Evolutionary conservation across 345 rosid genomes (phyloP).

Genomic region (Bretschneidera sinensis): DNA sequence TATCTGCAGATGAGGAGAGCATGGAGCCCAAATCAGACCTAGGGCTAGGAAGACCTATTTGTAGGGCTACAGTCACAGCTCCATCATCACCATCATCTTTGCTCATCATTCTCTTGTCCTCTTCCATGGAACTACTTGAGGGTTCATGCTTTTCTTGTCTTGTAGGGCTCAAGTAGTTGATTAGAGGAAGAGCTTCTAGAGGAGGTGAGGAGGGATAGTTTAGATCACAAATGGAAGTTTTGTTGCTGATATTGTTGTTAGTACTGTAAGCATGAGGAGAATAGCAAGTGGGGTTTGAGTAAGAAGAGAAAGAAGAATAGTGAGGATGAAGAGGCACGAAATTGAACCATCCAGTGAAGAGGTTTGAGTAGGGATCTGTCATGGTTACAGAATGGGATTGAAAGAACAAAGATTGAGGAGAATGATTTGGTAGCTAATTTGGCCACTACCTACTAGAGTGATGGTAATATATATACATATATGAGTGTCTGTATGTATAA

Average conservation of each 20-base stretch:
- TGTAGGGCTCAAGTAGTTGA: slow-evolving; percentile 34
- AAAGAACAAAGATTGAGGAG: no score
- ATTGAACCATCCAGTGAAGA: slow-evolving; percentile 32
- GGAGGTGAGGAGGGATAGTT: slow-evolving; percentile 7
- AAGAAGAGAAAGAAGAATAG: slow-evolving; percentile 9
- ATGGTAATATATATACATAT: no score
- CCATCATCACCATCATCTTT: slow-evolving; percentile 10
- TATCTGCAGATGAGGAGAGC: slow-evolving; percentile 15
- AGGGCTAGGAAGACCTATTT: slow-evolving; percentile 43
- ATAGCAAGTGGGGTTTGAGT: slow-evolving; percentile 1
- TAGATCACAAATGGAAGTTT: slow-evolving; percentile 1
- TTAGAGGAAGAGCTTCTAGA: slow-evolving; percentile 36
- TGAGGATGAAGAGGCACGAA: slow-evolving; percentile 30
- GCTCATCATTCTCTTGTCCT: slow-evolving; percentile 6
- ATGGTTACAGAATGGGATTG: slow-evolving; percentile 12
- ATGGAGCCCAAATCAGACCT: slow-evolving; percentile 17
- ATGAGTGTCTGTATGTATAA: no score
- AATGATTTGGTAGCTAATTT: no score
- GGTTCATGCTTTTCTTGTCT: slow-evolving; percentile 23
- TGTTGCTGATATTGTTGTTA: slow-evolving; percentile 9
- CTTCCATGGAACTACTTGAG: slow-evolving; percentile 24
- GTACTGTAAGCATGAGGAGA: background rate
- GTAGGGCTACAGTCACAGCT: slow-evolving; percentile 23
- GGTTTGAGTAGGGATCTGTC: slow-evolving; percentile 41
- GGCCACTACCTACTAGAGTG: no score